phyloP scores from a whole-genome alignment of 306 rosid species.

The Dalbergia cultrata region DNA sequence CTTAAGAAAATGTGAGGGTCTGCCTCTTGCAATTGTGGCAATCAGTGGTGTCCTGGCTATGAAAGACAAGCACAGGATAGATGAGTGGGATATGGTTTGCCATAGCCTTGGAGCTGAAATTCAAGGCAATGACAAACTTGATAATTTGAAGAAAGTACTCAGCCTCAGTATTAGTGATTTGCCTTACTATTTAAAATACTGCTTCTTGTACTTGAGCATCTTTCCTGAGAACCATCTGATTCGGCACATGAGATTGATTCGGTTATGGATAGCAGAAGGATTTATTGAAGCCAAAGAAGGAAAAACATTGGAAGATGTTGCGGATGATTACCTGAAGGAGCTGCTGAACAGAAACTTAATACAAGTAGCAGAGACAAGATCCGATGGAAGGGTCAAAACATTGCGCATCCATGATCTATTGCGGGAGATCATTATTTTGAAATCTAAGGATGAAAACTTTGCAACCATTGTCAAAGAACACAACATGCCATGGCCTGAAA shows the following conservation, averaged over 20 bases:
- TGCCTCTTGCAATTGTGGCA: conserved; percentile 79
- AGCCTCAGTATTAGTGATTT: conserved; percentile 58
- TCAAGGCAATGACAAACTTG: conserved; percentile 49
- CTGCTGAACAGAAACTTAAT: conserved; percentile 61
- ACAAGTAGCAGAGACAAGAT: conserved; percentile 50
- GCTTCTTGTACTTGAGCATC: conserved; percentile 58
- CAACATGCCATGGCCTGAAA: conserved; percentile 52
- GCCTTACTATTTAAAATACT: conserved; percentile 55
- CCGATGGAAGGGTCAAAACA: conserved; percentile 57
- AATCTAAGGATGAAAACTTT: conserved; percentile 65
- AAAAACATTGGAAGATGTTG: conserved; percentile 60
- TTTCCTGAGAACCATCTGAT: conserved; percentile 58
- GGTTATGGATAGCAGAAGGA: conserved; percentile 65
- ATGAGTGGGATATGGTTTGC: conserved; percentile 60
- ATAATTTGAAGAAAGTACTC: conserved; percentile 51
- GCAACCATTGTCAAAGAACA: conserved; percentile 54
- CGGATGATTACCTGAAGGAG: conserved; percentile 59
- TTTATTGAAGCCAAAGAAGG: conserved; percentile 57
- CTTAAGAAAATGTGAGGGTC: conserved; percentile 65
- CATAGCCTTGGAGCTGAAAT: conserved; percentile 56
- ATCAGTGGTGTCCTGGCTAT: conserved; percentile 62
- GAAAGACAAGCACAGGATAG: conserved; percentile 54
- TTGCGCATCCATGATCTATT: conserved; percentile 62
- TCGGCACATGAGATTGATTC: conserved; percentile 54
- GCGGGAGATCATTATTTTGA: conserved; percentile 59